Evolutionary conservation across 768 basidiomycete species (phyloP), one percentile per base, ranked within the genome.

Genomic region (Agrocybe praecox): DNA sequence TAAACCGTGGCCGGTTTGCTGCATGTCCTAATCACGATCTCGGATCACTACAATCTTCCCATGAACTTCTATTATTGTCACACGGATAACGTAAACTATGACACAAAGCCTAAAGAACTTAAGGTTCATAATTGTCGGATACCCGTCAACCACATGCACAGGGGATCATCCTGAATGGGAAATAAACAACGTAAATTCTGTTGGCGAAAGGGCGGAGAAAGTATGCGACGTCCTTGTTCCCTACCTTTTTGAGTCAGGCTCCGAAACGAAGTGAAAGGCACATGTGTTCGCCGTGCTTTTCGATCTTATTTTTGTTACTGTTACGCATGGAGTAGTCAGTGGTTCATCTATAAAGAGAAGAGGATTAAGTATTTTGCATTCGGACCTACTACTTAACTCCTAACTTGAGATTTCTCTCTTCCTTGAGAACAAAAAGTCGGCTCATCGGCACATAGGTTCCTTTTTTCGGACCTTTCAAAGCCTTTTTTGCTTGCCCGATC

Each of bases 31-130:
- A 40, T 36, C 32, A 17, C 21, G 53, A 55, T 55, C 46, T 55
- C 53, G 53, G 53, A 55, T 55, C 53, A 46, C 46, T 36, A 36
- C 26, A 21, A 53, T 48, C 47, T 48, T 55, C 46, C 46, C 46
- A 55, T 48, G 47, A 45, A 26, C 36, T 32, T 55, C 46, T 33
- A 18, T n/a, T 9, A 22, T 49, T 45, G 33, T 54, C 33, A 48
- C 53, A 47, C 53, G 36, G 46, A 49, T 55, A 55, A 55, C 53
- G 46, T 55, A 47, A 42, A 42, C 46, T 15, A 47, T 23, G 15
- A 47, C 46, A 19, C 26, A 23, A 40, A 19, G 22, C 7, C n/a
- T 26, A 19, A 44, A 44, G 46, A 55, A n/a, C n/a, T n/a, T n/a
- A n/a, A n/a, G n/a, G n/a, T n/a, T n/a, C n/a, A n/a, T n/a, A n/a